Evolutionary conservation across 768 basidiomycete genomes (phyloP).

Genomic region (Tremella yokohamensis): DNA sequence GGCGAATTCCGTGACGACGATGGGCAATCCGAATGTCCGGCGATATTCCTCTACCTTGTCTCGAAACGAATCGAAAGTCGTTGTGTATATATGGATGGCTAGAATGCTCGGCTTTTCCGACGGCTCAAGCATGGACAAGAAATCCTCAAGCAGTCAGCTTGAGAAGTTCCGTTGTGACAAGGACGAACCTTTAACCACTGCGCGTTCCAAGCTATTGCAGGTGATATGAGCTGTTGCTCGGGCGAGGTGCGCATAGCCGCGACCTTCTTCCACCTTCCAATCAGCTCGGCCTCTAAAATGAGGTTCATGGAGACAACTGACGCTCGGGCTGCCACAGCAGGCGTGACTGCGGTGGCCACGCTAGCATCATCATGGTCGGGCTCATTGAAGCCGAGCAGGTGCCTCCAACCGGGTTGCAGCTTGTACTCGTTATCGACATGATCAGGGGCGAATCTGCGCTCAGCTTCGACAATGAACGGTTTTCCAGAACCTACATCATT

Average conservation of each 20-base stretch:
- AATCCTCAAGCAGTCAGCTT: slow-evolving; percentile 20
- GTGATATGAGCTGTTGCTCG: slow-evolving; percentile 30
- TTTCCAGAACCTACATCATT: slow-evolving; percentile 34
- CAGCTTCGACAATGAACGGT: background rate
- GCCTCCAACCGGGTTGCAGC: slow-evolving; percentile 21
- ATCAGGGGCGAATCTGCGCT: slow-evolving; percentile 25
- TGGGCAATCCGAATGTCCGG: slow-evolving; percentile 28
- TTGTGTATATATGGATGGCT: slow-evolving; percentile 43
- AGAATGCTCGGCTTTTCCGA: slow-evolving; percentile 29
- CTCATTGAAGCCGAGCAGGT: slow-evolving; percentile 40
- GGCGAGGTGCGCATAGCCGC: slow-evolving; percentile 20
- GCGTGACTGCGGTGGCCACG: slow-evolving; percentile 15
- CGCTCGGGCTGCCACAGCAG: slow-evolving; percentile 24
- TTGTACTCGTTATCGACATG: slow-evolving; percentile 27
- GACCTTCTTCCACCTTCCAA: slow-evolving; percentile 31
- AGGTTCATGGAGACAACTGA: slow-evolving; percentile 3
- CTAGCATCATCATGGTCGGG: slow-evolving; percentile 37
- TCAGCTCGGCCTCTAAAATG: background rate
- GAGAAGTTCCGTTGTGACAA: background rate
- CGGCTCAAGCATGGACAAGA: slow-evolving; percentile 22
- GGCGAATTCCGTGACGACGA: slow-evolving; percentile 40
- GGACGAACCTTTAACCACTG: slow-evolving; percentile 36
- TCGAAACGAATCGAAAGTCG: slow-evolving; percentile 40
- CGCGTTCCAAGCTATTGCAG: slow-evolving; percentile 31
- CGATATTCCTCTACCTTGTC: slow-evolving; percentile 26